Evolutionary conservation across 768 basidiomycete genomes (phyloP), one percentile per base, ranked within the genome.

Genomic region (Boletellus ananiceps): DNA sequence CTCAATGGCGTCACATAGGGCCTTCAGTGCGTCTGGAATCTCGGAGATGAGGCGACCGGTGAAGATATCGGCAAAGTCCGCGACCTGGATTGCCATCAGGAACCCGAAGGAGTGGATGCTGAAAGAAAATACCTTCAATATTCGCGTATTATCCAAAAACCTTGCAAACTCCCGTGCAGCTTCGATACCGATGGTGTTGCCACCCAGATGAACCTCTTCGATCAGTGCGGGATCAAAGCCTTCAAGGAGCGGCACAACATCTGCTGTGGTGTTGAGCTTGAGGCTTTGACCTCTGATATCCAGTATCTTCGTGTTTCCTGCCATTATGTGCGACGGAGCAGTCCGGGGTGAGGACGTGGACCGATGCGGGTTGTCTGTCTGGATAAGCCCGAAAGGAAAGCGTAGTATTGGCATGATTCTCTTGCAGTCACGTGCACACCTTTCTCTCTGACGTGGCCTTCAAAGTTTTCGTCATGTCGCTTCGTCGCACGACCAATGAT

Each of bases 21-120:
- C 86, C 33, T 83, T 78, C 40, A 99, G 83, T 14, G 96, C 92
- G 50, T 72, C 78, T 5, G 95, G 96, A 64, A 99, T 98, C 68
- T 99, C 95, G 52, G 82, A 77, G 73, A 97, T 97, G 62, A 96
- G 79, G 56, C 95, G 89, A 47, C 94, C 91, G 2, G 95, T 97
- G 73, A 99, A 99, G 70, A 99, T 94, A 71, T 97, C 95, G 27
- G 92, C 88, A 56, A 97, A 89, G 73, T 98, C 86, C 57, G 94
- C 95, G 51, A 95, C 73, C 96, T 98, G 21, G 33, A n/a, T 44
- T 36, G 46, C 31, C 25, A 38, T 57, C 44, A 53, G 47, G 27
- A 38, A 49, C 35, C n/a, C 33, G 25, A 31, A 44, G 25, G 15
- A 14, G 19, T 6, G 11, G 2, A 44, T 1, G 4, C 3, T 6